Evolutionary conservation across 1,284 basidiomycete species (phyloP).

Genomic region (Volvariella surrecta): DNA sequence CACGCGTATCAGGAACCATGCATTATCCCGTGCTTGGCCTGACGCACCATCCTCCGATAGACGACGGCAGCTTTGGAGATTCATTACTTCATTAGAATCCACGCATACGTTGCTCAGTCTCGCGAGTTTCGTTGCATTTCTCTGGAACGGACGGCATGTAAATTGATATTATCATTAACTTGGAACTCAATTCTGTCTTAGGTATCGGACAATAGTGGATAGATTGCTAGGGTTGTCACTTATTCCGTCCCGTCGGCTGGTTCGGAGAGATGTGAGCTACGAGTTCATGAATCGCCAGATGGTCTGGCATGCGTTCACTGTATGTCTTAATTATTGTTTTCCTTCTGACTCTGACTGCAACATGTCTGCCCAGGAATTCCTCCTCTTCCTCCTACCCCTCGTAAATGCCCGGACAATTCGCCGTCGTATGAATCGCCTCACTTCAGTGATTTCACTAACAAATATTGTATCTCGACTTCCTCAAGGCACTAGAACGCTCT

Average conservation of each 20-base stretch:
- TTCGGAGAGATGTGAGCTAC: slow-evolving; percentile 87
- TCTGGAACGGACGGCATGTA: slow-evolving; percentile 79
- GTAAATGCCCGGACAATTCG: slow-evolving; percentile 62
- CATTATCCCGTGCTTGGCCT: slow-evolving; percentile 82
- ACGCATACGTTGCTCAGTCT: slow-evolving; percentile 53
- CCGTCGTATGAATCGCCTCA: slow-evolving; percentile 41
- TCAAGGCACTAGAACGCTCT: neutral
- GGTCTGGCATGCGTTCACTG: slow-evolving; percentile 98
- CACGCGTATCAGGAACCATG: slow-evolving; percentile 64
- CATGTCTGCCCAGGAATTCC: slow-evolving; percentile 70
- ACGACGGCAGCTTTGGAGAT: slow-evolving; percentile 70
- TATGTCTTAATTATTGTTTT: slow-evolving; percentile 28
- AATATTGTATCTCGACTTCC: slow-evolving; percentile 17
- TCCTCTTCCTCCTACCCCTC: slow-evolving; percentile 87
- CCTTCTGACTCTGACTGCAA: slow-evolving; percentile 5
- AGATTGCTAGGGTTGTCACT: slow-evolving; percentile 76
- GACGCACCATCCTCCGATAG: slow-evolving; percentile 76
- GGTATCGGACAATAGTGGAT: slow-evolving; percentile 83
- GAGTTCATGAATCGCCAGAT: slow-evolving; percentile 99
- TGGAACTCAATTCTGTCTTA: slow-evolving; percentile 22
- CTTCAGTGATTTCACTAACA: slow-evolving; percentile 28
- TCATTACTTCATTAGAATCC: slow-evolving; percentile 64
- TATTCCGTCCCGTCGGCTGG: slow-evolving; percentile 63
- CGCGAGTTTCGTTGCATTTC: slow-evolving; percentile 74
- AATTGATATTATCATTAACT: slow-evolving; percentile 3